phyloP scores from a whole-genome alignment of 2,329 filamentous ascomycete genomes.

The Paraphoma sp. region DNA sequence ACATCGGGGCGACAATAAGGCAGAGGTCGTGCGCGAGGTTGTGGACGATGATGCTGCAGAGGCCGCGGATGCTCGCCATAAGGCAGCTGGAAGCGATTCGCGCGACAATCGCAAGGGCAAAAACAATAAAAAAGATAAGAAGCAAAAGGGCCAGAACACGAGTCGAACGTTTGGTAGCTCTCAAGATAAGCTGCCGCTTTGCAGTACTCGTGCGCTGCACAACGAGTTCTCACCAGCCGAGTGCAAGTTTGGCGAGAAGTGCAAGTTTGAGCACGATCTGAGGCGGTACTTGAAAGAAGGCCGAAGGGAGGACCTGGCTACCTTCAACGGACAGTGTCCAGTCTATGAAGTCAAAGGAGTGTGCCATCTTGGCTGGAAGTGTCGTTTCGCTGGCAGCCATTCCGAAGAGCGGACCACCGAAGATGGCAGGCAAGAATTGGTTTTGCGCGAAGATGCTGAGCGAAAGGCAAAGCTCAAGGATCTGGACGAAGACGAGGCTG shows the following conservation, averaged over 20 bases:
- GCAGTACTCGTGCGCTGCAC: conserved; percentile 72
- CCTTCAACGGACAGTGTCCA: conserved; percentile 80
- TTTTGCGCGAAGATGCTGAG: conserved; percentile 67
- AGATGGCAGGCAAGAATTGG: conserved; percentile 83
- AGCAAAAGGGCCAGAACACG: conserved; percentile 80
- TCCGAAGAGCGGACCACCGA: conserved; percentile 78
- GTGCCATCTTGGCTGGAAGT: conserved; percentile 91
- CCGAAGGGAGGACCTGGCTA: conserved; percentile 79
- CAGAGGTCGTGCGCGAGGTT: conserved; percentile 30
- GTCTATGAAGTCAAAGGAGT: conserved; percentile 77
- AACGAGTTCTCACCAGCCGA: conserved; percentile 80
- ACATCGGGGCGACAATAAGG: conserved; percentile 33
- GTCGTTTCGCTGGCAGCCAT: conserved; percentile 87
- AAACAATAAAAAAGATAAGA: conserved; percentile 66
- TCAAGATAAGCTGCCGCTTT: conserved; percentile 77
- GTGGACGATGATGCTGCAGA: conserved; percentile 66
- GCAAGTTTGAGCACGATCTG: conserved; percentile 82
- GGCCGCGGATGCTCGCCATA: conserved; percentile 55
- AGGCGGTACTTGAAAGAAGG: conserved; percentile 84
- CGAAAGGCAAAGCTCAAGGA: conserved; percentile 56
- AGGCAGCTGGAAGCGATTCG: conserved; percentile 41
- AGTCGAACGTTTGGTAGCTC: conserved; percentile 81
- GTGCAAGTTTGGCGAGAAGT: conserved; percentile 81
- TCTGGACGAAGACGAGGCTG: conserved; percentile 55
- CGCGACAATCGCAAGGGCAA: conserved; percentile 50